Base-by-base conservation (phyloP, 257 asterid species). In the Fraxinus quadrangulata region DNA sequence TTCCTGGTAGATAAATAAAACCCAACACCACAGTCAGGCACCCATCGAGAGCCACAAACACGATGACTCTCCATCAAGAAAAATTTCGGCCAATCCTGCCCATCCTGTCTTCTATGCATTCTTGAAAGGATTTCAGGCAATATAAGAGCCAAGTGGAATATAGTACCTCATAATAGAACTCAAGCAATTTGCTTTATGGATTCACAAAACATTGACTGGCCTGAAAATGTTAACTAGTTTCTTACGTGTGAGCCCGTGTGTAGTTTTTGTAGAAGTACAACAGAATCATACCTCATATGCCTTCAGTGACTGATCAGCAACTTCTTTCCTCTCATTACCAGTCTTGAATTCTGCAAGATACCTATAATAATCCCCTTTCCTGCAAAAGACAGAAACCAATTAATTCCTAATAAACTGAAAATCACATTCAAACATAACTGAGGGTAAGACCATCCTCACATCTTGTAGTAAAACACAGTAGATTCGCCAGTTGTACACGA, bases 381-480 rank as follows among this genome's bases (percentile, higher is more conserved):
- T 89, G 84, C 69, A 66, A 73, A 75, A 14, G 47, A 65, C 71
- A 85, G 71, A 74, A 26, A 76, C 75, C 75, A 79, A 9, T 75
- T 54, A 78, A 71, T 69, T 16, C 51, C 71, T 39, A 75, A 34
- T 56, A 68, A 37, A 78, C 66, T 10, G 17, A 78, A 73, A 70
- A 47, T 67, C 11, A 47, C 42, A 68, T 36, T 65, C 16, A 21
- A 67, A 73, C 3, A 16, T 23, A 26, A 74, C 19, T 21, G 36
- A 47, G 11, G 28, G 77, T 42, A 67, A 49, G 39, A 7, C 70
- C 6, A 56, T 67, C 69, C 94, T 89, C 81, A 93, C 97, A 93
- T 93, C 85, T 93, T 93, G 84, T 91, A 81, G 88, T 88, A 93
- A 83, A 93, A 93, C 87, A 93, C 98, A 16, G 90, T 84, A 40